Percentiles rank a stretch among this genome's conserved stretches.
Evolutionary conservation across 768 basidiomycete species (phyloP).

Genomic region (Mycena leptocephala): DNA sequence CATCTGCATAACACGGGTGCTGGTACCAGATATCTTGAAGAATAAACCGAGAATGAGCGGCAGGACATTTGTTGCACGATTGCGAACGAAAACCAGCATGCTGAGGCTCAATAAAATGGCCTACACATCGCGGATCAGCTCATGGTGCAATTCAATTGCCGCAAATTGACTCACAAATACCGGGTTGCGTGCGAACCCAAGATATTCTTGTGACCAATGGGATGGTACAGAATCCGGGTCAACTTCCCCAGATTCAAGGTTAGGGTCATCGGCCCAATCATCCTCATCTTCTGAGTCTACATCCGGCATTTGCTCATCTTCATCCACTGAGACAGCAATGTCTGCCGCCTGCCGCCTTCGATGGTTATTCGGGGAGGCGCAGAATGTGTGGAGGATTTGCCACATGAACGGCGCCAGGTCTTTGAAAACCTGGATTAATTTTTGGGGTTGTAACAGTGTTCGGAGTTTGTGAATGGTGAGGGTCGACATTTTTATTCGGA

Average conservation of each 20-base stretch:
- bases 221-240: neutral
- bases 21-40: conserved; percentile 48
- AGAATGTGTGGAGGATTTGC: conserved; percentile 13
- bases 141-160: neutral
- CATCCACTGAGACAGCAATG: neutral
- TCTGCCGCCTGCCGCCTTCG: conserved; percentile 2
- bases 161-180: conserved; percentile 25
- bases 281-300: neutral
- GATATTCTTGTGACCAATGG: neutral
- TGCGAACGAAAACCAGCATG: conserved; percentile 44
- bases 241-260: neutral
- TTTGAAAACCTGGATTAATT: neutral
- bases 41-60: conserved; percentile 47
- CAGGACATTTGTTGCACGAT: too few relatives aligned
- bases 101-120: conserved; percentile 29
- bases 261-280: conserved; percentile 18
- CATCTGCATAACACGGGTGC: conserved; percentile 45
- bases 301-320: neutral
- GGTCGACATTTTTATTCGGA: conserved; percentile 17
- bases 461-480: conserved; percentile 16
- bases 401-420: conserved; percentile 21
- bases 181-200: conserved; percentile 41
- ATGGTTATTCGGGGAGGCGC: conserved; percentile 8
- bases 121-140: neutral
- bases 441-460: conserved; percentile 8